A percentile compares a stretch with the other conserved stretches of the same genome.
These are phyloP conservation scores for Pholiota molesta DNA, from an alignment of 768 basidiomycete genomes.

Conservation along the genomic window DNA sequence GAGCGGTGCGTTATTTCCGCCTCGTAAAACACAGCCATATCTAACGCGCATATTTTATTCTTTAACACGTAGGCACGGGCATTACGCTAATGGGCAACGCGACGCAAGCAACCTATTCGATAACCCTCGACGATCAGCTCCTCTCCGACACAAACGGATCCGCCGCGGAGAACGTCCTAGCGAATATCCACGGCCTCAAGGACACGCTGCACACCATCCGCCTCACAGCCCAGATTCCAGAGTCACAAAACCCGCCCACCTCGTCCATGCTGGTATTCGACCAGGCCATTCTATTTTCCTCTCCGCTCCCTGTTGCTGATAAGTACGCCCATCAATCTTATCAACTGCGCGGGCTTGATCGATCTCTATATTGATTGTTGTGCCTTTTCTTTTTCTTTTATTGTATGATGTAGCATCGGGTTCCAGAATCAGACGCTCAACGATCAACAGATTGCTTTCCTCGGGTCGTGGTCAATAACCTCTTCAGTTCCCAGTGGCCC, in stretches of 20 bases:
- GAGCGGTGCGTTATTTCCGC: conserved; percentile 51
- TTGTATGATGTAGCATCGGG: conserved; percentile 20
- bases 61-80: conserved; percentile 53
- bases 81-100: conserved; percentile 62
- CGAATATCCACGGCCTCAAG: conserved; percentile 47
- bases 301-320: conserved; percentile 32
- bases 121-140: conserved; percentile 54
- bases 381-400: too few relatives aligned
- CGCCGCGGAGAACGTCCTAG: conserved; percentile 44
- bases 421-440: conserved; percentile 40
- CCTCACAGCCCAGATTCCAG: conserved; percentile 48
- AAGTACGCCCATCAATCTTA: conserved; percentile 32
- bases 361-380: neutral
- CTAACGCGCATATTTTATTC: neutral
- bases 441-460: conserved; percentile 51
- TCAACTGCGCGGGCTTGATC: conserved; percentile 3
- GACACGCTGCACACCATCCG: conserved; percentile 57
- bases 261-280: conserved; percentile 57
- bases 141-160: conserved; percentile 24
- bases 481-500: conserved; percentile 24
- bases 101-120: conserved; percentile 43
- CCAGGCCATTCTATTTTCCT: conserved; percentile 50
- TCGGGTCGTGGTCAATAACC: conserved; percentile 56
- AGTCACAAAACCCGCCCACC: conserved; percentile 22
- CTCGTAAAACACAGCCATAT: neutral